Evolutionary conservation across 192 early-diverging fungal genomes (phyloP).

Genomic region (Coemansia umbellata): DNA sequence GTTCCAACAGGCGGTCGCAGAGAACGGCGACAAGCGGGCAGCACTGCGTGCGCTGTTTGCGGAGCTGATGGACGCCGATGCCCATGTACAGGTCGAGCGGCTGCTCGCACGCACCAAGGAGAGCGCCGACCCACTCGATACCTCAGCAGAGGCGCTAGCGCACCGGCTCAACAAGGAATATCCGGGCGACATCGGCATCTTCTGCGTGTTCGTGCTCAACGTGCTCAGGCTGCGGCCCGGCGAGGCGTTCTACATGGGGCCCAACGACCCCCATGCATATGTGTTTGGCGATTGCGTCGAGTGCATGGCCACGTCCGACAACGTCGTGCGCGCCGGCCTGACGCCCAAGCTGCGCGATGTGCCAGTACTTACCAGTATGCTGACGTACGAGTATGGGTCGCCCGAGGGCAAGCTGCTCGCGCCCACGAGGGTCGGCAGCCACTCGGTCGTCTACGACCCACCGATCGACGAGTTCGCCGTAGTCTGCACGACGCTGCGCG

Average conservation of each 20-base stretch:
- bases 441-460: conserved; percentile 83
- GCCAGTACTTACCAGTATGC: conserved; percentile 80
- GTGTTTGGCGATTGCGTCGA: conserved; percentile 95
- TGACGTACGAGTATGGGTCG: conserved; percentile 84
- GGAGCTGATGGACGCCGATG: conserved; percentile 58
- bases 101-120: conserved; percentile 51
- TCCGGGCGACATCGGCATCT: conserved; percentile 86
- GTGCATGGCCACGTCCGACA: conserved; percentile 98
- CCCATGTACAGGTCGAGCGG: conserved; percentile 52
- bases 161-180: conserved; percentile 75
- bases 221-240: conserved; percentile 76
- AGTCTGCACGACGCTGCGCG: conserved; percentile 55
- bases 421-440: conserved; percentile 51
- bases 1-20: conserved; percentile 27
- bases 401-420: conserved; percentile 76
- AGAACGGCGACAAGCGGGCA: conserved; percentile 30
- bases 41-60: conserved; percentile 56
- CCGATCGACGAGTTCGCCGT: conserved; percentile 96
- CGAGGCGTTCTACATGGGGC: conserved; percentile 90
- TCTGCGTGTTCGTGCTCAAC: conserved; percentile 88
- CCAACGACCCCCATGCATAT: conserved; percentile 97
- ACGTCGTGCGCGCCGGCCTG: conserved; percentile 93
- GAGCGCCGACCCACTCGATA: not conserved
- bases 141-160: conserved; percentile 62
- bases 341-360: conserved; percentile 94